A percentile compares a stretch with the other conserved stretches of the same genome.
Conservation (phyloP, 805 yeast species). For the Pichia phayaonensis region DNA sequence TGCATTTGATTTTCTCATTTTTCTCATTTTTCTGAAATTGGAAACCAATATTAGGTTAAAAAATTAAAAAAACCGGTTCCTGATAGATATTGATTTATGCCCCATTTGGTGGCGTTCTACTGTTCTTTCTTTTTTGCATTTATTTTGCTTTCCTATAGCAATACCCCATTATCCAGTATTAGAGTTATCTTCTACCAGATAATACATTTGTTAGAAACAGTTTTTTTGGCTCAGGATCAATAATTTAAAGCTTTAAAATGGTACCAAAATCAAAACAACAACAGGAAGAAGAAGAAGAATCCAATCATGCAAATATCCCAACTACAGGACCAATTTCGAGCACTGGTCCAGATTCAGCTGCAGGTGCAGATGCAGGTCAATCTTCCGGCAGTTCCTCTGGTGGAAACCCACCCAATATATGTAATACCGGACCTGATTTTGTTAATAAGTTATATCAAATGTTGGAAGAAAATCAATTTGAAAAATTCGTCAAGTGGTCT, state of each 20-base stretch:
- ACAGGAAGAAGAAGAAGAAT: too few relatives aligned
- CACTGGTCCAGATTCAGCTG: not conserved
- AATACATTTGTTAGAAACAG: not conserved
- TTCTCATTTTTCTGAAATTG: too few relatives aligned
- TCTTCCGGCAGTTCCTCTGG: not conserved
- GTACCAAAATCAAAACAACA: not conserved
- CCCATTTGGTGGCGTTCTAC: too few relatives aligned
- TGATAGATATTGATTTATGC: too few relatives aligned
- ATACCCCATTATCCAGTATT: not conserved
- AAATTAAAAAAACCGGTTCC: too few relatives aligned
- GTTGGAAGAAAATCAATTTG: constrained; percentile 75
- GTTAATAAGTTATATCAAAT: constrained; percentile 74
- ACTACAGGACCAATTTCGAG: not conserved
- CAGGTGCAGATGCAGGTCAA: not conserved
- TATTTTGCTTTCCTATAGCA: too few relatives aligned
- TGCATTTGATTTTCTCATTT: too few relatives aligned
- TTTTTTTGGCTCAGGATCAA: too few relatives aligned
- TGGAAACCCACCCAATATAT: not conserved
- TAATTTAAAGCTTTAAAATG: not conserved
- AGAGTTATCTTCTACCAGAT: not conserved
- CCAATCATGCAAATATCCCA: not conserved
- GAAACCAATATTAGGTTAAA: too few relatives aligned
- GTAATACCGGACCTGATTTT: constrained; percentile 41
- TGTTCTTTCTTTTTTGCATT: too few relatives aligned
- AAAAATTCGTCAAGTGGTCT: constrained; percentile 79